Evolutionary conservation across 208 protist genomes (phyloP), one percentile per base, ranked within the genome.

Genomic region (Crithidia fasciculata): DNA sequence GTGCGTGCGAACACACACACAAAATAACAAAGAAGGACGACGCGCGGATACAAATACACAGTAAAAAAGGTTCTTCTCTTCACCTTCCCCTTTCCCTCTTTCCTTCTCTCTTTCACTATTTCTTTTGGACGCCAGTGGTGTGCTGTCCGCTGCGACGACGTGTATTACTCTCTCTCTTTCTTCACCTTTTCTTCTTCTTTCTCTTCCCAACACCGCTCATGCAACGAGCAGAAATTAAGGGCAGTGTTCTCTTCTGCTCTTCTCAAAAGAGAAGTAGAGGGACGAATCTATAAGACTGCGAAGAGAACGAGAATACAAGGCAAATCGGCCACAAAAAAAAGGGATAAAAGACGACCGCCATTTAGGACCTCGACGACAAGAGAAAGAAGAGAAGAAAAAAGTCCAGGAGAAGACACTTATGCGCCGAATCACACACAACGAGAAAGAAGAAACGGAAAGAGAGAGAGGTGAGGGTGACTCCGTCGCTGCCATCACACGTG

Each of bases 361-460:
- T 18, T 55, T 55, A 18, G 6, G 5, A 12, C 16, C 16, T 55
- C 6, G 50, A 19, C 15, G 5, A 8, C 8, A 55, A 7, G 50
- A 12, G 16, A 0, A 28, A 28, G 28, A 28, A 1, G 28, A 28
- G 28, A 28, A 28, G 28, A 28, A 28, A 28, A 28, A 1, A 28
- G 28, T 28, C 28, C 28, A 28, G 28, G 1, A 1, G 28, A 28
- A 28, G 28, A 28, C 28, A 28, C 28, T 28, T 1, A 28, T 28
- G 28, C 28, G 28, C 28, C 1, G 28, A 28, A 28, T 28, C 28
- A 28, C 28, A 28, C 28, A 4, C 9, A 61, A 45, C 7, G 4
- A 61, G 45, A 61, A 16, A 61, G 39, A 28, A 45, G 45, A 61
- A 59, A 59, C 19, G 39, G 28, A 40, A 7, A 58, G 16, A 58